phyloP scores from a whole-genome alignment of 768 basidiomycete species.

The Dioszegia crocea region DNA sequence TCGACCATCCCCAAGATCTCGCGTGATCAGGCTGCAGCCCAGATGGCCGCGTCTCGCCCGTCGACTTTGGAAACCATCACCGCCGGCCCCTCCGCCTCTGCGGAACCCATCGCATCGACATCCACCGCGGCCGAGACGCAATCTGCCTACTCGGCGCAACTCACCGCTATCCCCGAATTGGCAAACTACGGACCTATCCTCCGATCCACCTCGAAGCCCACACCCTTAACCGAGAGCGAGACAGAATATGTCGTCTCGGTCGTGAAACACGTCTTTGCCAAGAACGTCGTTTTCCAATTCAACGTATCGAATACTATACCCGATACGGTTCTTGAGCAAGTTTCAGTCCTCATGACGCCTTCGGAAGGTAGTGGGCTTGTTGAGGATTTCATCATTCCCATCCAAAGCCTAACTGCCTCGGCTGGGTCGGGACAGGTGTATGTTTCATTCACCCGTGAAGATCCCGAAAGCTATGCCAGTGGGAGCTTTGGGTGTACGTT shows the following conservation, averaged over 20 bases:
- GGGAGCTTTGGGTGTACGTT: constrained; percentile 86
- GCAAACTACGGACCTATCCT: constrained; percentile 76
- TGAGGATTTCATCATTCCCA: constrained; percentile 91
- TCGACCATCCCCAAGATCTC: constrained; percentile 89
- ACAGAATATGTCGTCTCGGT: constrained; percentile 96
- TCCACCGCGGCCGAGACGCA: constrained; percentile 75
- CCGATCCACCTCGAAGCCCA: constrained; percentile 73
- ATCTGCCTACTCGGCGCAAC: constrained; percentile 79
- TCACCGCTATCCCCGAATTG: constrained; percentile 81
- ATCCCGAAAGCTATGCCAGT: constrained; percentile 68
- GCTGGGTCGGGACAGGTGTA: constrained; percentile 82
- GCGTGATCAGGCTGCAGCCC: constrained; percentile 82
- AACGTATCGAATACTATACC: constrained; percentile 95
- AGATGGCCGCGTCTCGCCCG: constrained; percentile 70
- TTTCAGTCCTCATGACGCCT: constrained; percentile 87
- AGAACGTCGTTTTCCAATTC: constrained; percentile 98
- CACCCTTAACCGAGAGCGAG: constrained; percentile 88
- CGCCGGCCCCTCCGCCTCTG: constrained; percentile 48
- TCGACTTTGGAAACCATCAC: constrained; percentile 76
- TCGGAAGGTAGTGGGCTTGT: constrained; percentile 68
- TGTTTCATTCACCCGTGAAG: constrained; percentile 81
- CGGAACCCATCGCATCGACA: constrained; percentile 64
- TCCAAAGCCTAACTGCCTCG: constrained; percentile 64
- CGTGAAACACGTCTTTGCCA: constrained; percentile 94
- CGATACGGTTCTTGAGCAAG: constrained; percentile 89